These are phyloP conservation scores for Leucocoprinus sp. DNA, from an alignment of 768 basidiomycete species.

Conservation along the genomic window DNA sequence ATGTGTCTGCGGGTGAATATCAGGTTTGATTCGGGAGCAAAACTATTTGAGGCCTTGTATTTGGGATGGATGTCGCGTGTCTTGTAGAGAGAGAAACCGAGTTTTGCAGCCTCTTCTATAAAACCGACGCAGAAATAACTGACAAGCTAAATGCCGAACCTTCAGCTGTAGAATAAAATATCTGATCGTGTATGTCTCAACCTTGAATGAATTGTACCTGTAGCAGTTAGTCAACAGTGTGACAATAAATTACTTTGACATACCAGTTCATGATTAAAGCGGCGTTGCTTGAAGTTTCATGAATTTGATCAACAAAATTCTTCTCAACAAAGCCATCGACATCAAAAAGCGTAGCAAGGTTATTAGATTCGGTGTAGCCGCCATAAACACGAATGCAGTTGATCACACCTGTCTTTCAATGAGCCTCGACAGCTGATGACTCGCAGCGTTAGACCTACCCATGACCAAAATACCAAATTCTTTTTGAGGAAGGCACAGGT, in stretches of 20 bases:
- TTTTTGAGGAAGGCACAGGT: slow-evolving; percentile 45
- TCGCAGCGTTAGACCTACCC: slow-evolving; percentile 28
- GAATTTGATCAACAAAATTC: slow-evolving; percentile 39
- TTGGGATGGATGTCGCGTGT: slow-evolving; percentile 56
- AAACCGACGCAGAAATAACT: slow-evolving; percentile 56
- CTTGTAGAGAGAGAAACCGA: slow-evolving; percentile 57
- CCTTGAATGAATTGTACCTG: slow-evolving; percentile 65
- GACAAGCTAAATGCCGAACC: slow-evolving; percentile 37
- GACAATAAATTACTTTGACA: slow-evolving; percentile 12
- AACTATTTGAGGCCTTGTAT: slow-evolving; percentile 29
- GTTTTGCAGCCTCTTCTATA: slow-evolving; percentile 45
- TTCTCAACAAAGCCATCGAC: slow-evolving; percentile 51
- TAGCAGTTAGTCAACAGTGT: neutral
- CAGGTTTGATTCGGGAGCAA: neutral
- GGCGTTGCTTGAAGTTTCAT: slow-evolving; percentile 36
- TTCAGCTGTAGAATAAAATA: neutral
- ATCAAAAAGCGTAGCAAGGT: slow-evolving; percentile 48
- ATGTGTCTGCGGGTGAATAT: slow-evolving; percentile 44
- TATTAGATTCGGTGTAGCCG: slow-evolving; percentile 45
- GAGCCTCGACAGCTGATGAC: neutral
- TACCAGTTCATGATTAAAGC: slow-evolving; percentile 55
- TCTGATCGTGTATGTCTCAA: slow-evolving; percentile 15
- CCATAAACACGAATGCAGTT: slow-evolving; percentile 59
- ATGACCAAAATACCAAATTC: slow-evolving; percentile 46
- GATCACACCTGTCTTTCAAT: slow-evolving; percentile 33